A percentile compares a stretch with the other conserved stretches of the same genome.
phyloP scores from a whole-genome alignment of 2,329 filamentous ascomycete species.

The Fusarium sterilihyphosum region DNA sequence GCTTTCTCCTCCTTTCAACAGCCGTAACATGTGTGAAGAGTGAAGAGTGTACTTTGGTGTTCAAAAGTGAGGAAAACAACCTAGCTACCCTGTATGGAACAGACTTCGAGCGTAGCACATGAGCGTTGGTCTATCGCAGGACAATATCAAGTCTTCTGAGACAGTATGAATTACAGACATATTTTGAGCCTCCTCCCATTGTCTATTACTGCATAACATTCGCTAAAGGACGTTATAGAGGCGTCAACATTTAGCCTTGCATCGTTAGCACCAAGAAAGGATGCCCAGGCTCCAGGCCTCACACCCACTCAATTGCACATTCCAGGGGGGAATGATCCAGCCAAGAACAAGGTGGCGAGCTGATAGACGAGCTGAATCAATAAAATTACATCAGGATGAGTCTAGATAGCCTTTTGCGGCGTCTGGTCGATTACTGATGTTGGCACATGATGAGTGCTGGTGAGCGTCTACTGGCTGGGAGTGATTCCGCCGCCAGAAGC shows the following conservation, averaged over 20 bases:
- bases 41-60: neutral
- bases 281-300: neutral
- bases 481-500: conserved; percentile 7
- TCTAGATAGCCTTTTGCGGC: conserved; percentile 1
- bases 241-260: neutral
- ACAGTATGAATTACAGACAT: neutral
- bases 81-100: neutral
- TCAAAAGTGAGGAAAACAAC: neutral
- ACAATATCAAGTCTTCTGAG: neutral
- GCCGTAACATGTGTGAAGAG: neutral
- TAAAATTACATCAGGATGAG: neutral
- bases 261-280: neutral
- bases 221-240: neutral
- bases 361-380: neutral
- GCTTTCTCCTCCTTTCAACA: neutral
- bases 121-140: neutral
- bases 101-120: neutral
- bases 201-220: no score
- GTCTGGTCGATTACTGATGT: neutral
- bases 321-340: neutral
- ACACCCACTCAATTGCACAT: neutral
- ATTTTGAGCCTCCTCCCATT: neutral
- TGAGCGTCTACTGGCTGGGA: conserved; percentile 18
- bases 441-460: conserved; percentile 6
- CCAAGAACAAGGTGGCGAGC: neutral